A percentile compares a stretch with the other conserved stretches of the same genome.
phyloP scores from a whole-genome alignment of 1,284 basidiomycete genomes.

The Apiotrichum domesticum region DNA sequence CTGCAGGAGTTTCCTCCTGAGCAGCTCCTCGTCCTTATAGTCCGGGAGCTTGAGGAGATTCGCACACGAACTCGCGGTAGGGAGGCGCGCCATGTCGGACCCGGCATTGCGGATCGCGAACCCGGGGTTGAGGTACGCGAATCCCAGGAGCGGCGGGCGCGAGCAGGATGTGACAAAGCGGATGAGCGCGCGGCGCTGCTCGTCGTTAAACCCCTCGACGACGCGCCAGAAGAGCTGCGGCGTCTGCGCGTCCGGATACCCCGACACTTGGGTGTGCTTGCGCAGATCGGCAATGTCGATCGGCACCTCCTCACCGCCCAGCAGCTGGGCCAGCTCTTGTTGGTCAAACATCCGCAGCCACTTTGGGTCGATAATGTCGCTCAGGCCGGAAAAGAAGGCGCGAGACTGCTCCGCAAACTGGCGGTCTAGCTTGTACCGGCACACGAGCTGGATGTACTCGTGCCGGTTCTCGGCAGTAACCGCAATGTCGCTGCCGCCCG shows the following conservation, averaged over 20 bases:
- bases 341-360: conserved; percentile 96
- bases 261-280: conserved; percentile 68
- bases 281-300: conserved; percentile 77
- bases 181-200: conserved; percentile 66
- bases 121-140: conserved; percentile 75
- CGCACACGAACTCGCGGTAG: conserved; percentile 60
- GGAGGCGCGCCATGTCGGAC: conserved; percentile 64
- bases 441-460: conserved; percentile 83
- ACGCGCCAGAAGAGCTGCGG: conserved; percentile 69
- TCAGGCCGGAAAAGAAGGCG: conserved; percentile 62
- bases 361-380: conserved; percentile 79
- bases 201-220: conserved; percentile 50
- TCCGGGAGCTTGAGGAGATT: conserved; percentile 62
- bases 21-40: conserved; percentile 52
- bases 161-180: conserved; percentile 88
- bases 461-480: conserved; percentile 87
- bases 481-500: conserved; percentile 72
- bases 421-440: conserved; percentile 78
- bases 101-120: conserved; percentile 79
- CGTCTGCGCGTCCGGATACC: conserved; percentile 64
- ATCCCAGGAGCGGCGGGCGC: conserved; percentile 78
- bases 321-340: conserved; percentile 75
- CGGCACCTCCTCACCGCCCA: conserved; percentile 74
- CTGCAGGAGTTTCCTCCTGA: conserved; percentile 74
- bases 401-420: conserved; percentile 83